Evolutionary conservation across 1,284 basidiomycete species (phyloP).

Genomic region (Porodaedalea pini): DNA sequence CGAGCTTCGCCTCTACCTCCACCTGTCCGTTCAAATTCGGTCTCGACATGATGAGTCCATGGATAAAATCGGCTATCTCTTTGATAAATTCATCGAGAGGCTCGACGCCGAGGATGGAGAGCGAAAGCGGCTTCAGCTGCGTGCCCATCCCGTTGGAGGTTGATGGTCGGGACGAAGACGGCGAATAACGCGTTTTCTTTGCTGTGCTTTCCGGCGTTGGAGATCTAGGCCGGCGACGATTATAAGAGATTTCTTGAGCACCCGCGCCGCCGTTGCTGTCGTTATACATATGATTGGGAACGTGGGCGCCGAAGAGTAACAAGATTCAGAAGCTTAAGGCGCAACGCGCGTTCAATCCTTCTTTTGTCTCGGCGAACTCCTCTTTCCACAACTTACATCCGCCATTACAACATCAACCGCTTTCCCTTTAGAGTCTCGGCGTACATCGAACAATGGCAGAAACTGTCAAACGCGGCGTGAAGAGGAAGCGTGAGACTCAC

Average conservation of each 20-base stretch:
- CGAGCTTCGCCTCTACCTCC: constrained; percentile 94
- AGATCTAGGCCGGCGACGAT: constrained; percentile 9
- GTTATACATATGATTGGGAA: constrained; percentile 2
- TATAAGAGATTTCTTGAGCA: neutral
- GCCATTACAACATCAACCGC: neutral
- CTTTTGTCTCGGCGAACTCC: neutral
- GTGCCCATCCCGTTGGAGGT: constrained; percentile 35
- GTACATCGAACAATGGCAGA: neutral
- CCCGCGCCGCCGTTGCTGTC: neutral
- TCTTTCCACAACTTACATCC: neutral
- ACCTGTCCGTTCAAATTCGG: constrained; percentile 43
- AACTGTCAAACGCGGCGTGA: constrained; percentile 4
- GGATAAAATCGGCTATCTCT: constrained; percentile 88
- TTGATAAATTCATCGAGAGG: constrained; percentile 93
- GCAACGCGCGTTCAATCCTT: neutral
- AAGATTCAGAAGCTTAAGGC: neutral
- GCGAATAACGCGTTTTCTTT: constrained; percentile 24
- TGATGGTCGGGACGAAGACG: constrained; percentile 33
- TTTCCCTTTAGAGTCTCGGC: neutral
- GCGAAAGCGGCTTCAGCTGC: constrained; percentile 53
- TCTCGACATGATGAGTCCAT: constrained; percentile 59
- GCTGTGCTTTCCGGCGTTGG: constrained; percentile 5
- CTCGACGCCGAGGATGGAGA: constrained; percentile 89
- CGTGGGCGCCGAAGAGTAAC: neutral
- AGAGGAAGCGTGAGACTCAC: constrained; percentile 13